Evolutionary conservation across 2,329 filamentous ascomycete genomes (phyloP), one percentile per base, ranked within the genome.

Genomic region (Proliferodiscus dingleyae): DNA sequence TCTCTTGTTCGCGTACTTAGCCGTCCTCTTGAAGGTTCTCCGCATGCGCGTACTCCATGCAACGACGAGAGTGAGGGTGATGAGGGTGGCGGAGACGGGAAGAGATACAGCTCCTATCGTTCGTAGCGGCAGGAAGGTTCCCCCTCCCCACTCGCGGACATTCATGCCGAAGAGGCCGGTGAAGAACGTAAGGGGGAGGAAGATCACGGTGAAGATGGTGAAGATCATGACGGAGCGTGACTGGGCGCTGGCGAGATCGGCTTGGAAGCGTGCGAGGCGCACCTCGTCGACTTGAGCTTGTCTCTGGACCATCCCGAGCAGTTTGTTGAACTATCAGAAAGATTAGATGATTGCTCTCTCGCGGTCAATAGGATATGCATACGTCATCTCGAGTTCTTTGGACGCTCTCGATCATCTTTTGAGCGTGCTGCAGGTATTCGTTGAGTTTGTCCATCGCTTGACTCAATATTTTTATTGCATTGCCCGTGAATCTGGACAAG

Each of bases 261-360:
- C 39, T 33, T 47, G 45, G 8, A 47, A 33, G 16, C 45, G 45
- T 26, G 37, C 19, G n/a, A 47, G 45, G 16, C 45, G 38, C 11
- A 42, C 45, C 29, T 47, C 45, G 28, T 47, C 45, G 23, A 47
- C 40, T 42, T 47, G 38, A 10, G 45, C 45, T 38, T 47, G 39
- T n/a, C 45, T 15, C n/a, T 42, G 39, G 7, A 47, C 45, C 38
- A 47, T 43, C 8, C 33, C 22, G 15, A 42, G 41, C 15, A 42
- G 45, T 33, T 47, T 43, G 18, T 42, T 34, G 26, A 47, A 47
- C 37, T 30, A 13, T 15, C 9, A 21, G 29, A 6, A 24, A n/a
- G 19, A 26, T 24, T 37, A n/a, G 18, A 3, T 7, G 24, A 34
- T 33, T 34, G 16, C 5, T 6, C 5, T n/a, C 13, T 5, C 10